Evolutionary conservation across 202 grass and related monocot species (phyloP).

Genomic region (Setaria italica): DNA sequence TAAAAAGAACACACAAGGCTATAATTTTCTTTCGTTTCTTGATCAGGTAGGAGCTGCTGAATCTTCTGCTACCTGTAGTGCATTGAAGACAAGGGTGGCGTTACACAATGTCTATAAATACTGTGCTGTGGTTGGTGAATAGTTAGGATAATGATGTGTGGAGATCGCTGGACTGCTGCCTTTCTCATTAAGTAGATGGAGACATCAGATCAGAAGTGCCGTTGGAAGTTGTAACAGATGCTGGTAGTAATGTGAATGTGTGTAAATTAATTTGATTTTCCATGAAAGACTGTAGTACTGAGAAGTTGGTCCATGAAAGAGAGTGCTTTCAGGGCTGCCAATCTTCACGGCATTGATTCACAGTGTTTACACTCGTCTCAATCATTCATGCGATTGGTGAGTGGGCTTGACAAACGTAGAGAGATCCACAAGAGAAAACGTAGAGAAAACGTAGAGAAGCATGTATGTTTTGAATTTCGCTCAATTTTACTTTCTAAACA

Average conservation of each 20-base stretch:
- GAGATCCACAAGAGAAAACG: no score
- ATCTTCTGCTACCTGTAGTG: not conserved
- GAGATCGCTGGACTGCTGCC: not conserved
- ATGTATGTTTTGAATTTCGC: no score
- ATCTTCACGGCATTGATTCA: not conserved
- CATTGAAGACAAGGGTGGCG: not conserved
- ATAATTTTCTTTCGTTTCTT: not conserved
- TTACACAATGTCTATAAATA: not conserved
- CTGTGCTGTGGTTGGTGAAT: not conserved
- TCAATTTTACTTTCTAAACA: no score
- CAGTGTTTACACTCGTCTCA: no score
- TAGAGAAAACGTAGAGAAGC: no score
- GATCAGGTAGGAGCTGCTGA: not conserved
- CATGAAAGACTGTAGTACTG: not conserved
- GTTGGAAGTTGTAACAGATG: slow-evolving; percentile 3
- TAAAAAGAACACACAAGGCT: not conserved
- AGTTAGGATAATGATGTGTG: not conserved
- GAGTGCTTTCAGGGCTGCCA: not conserved
- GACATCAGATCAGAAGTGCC: not conserved
- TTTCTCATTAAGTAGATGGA: not conserved
- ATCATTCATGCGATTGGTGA: not conserved
- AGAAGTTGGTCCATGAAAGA: not conserved
- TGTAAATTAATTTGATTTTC: not conserved
- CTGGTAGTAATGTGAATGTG: not conserved
- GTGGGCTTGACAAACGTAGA: not conserved